A percentile compares a stretch with the other conserved stretches of the same genome.
phyloP scores from a whole-genome alignment of 1,284 basidiomycete genomes.

The Moesziomyces sp. region DNA sequence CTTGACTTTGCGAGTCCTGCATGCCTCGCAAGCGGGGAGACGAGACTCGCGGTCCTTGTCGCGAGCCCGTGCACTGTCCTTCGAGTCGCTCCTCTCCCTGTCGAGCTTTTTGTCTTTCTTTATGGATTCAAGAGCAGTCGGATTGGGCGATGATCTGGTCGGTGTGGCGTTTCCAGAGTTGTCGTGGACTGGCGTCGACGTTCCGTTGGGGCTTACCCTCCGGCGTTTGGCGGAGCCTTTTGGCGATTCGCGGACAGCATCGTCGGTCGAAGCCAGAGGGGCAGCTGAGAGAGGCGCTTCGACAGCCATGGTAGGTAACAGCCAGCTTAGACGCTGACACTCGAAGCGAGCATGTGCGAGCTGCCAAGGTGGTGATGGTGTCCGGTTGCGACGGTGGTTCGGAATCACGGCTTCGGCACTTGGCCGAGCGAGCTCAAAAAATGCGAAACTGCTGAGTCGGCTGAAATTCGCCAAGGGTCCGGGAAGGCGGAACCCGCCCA shows the following conservation, averaged over 20 bases:
- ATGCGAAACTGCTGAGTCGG: not conserved
- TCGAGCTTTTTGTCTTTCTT: slow-evolving; percentile 19
- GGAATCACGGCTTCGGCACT: not conserved
- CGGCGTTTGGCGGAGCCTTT: not conserved
- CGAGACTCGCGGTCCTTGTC: slow-evolving; percentile 36
- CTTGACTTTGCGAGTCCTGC: slow-evolving; percentile 41
- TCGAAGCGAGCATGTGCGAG: not conserved
- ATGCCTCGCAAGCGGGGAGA: slow-evolving; percentile 42
- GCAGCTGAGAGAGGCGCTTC: not conserved
- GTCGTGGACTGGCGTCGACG: not conserved
- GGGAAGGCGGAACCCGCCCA: not conserved
- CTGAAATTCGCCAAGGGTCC: not conserved
- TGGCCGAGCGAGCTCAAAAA: not conserved
- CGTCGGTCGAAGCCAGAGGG: not conserved
- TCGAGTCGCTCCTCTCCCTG: slow-evolving; percentile 11
- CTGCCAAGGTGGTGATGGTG: not conserved
- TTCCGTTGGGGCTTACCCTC: not conserved
- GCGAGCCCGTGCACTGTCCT: slow-evolving; percentile 14
- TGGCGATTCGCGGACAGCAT: not conserved
- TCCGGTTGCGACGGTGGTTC: not conserved
- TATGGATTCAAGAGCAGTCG: not conserved
- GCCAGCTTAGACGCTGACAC: not conserved
- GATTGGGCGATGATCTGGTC: slow-evolving; percentile 10
- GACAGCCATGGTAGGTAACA: not conserved
- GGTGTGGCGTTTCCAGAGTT: slow-evolving; percentile 2